Conservation (phyloP, 805 yeast species). For the Maudiozyma pseudohumilis region DNA sequence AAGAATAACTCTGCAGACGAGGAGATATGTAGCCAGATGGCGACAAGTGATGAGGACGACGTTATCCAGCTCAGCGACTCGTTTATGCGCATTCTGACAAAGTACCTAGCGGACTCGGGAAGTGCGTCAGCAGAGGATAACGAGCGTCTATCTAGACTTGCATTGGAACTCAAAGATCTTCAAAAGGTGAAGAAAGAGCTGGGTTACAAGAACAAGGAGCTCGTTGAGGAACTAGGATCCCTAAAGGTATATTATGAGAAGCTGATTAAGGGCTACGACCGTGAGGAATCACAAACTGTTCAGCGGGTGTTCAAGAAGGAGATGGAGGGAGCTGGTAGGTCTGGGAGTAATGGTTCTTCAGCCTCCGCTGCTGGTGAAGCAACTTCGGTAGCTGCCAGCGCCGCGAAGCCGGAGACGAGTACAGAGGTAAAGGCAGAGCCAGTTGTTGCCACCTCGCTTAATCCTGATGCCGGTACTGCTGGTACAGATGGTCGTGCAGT, state of each 20-base stretch:
- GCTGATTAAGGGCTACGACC: conserved; percentile 23
- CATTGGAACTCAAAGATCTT: conserved; percentile 12
- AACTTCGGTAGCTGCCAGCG: too few species aligned
- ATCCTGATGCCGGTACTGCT: neutral
- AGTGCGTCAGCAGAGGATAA: conserved; percentile 8
- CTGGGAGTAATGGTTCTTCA: neutral
- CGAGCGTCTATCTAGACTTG: conserved; percentile 7
- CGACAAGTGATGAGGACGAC: conserved; percentile 13
- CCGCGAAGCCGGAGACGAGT: neutral
- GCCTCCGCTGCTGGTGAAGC: neutral
- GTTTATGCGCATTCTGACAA: conserved; percentile 17
- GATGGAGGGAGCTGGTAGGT: conserved; percentile 4
- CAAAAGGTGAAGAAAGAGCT: conserved; percentile 14
- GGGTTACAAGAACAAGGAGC: conserved; percentile 14
- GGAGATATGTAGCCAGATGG: conserved; percentile 11
- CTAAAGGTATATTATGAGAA: conserved; percentile 21
- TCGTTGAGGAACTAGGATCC: conserved; percentile 17
- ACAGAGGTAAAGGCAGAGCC: neutral
- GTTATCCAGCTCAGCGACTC: conserved; percentile 16
- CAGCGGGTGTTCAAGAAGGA: conserved; percentile 24
- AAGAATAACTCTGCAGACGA: conserved; percentile 11
- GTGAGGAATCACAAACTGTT: conserved; percentile 26
- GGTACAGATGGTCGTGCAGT: neutral
- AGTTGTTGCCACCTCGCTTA: neutral
- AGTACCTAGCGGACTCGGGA: conserved; percentile 9